Percentiles rank a stretch among this genome's conserved stretches.
Conservation (phyloP, 1,284 basidiomycete genomes). For the Puccinia horiana region DNA sequence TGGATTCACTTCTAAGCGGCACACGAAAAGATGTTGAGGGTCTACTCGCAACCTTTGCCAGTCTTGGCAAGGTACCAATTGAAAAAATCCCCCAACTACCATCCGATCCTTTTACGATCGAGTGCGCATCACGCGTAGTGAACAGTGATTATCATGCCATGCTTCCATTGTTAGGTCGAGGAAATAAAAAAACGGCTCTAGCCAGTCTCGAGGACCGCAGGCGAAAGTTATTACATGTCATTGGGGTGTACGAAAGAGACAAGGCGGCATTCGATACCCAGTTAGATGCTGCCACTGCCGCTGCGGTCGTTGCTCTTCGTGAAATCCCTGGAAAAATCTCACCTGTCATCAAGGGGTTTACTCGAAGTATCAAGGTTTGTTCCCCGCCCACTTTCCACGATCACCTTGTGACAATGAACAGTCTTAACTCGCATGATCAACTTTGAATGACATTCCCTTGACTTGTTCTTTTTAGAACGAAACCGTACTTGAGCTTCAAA, state of each 20-base stretch:
- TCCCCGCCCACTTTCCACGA: constrained; percentile 51
- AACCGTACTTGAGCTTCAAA: constrained; percentile 83
- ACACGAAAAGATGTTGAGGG: constrained; percentile 78
- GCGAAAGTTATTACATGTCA: constrained; percentile 70
- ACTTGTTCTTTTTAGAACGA: constrained; percentile 68
- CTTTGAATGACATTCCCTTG: neutral
- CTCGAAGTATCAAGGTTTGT: constrained; percentile 90
- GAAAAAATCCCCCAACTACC: constrained; percentile 79
- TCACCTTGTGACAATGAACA: neutral
- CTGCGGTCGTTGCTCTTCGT: constrained; percentile 81
- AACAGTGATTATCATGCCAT: constrained; percentile 71
- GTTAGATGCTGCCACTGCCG: constrained; percentile 83
- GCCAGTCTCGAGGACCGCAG: constrained; percentile 77
- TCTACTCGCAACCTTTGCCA: constrained; percentile 75
- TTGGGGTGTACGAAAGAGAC: constrained; percentile 78
- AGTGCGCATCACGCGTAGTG: constrained; percentile 62
- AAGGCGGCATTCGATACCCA: constrained; percentile 86
- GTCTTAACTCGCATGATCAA: constrained; percentile 1
- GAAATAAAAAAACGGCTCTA: constrained; percentile 69
- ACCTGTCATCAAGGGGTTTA: constrained; percentile 92
- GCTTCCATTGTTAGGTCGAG: constrained; percentile 72
- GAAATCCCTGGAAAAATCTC: constrained; percentile 89
- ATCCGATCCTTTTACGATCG: constrained; percentile 72
- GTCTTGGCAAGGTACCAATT: constrained; percentile 80
- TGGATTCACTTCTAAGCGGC: constrained; percentile 76